phyloP scores from a whole-genome alignment of 202 grass and related monocot species.

The Eragrostis tef region DNA sequence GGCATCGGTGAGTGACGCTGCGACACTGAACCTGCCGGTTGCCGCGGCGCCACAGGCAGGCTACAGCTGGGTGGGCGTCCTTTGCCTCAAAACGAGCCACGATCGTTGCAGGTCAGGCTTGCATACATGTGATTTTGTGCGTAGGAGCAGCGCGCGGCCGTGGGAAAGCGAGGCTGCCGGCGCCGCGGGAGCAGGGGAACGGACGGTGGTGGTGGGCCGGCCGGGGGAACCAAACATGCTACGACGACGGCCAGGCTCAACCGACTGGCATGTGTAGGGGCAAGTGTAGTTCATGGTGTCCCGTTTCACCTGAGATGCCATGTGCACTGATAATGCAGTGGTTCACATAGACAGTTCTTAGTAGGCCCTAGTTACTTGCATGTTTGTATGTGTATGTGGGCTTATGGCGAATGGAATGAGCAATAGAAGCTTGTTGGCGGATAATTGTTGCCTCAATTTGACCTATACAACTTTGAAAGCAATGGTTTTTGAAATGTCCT shows the following conservation, averaged over 20 bases:
- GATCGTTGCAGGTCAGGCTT: no score
- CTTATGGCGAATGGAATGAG: neutral
- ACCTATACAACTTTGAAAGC: neutral
- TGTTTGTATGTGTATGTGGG: no score
- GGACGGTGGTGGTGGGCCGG: neutral
- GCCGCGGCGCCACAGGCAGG: no score
- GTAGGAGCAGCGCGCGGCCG: no score
- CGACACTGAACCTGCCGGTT: neutral
- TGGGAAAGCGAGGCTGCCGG: conserved; percentile 4
- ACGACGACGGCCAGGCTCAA: neutral
- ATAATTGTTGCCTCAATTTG: neutral
- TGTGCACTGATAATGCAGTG: neutral
- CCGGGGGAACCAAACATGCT: neutral
- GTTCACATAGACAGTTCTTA: neutral
- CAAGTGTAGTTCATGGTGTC: neutral
- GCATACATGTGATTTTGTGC: no score
- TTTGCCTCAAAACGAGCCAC: no score
- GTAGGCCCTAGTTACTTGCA: no score
- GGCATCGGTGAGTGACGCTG: neutral
- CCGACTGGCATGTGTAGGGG: neutral
- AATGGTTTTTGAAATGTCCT: neutral
- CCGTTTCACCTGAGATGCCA: conserved; percentile 1
- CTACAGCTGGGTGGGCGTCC: no score
- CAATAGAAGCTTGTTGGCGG: neutral
- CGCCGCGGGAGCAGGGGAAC: neutral